Evolutionary conservation across 2,329 filamentous ascomycete species (phyloP), one percentile per base, ranked within the genome.

Genomic region (Aurifilum marmelostoma): DNA sequence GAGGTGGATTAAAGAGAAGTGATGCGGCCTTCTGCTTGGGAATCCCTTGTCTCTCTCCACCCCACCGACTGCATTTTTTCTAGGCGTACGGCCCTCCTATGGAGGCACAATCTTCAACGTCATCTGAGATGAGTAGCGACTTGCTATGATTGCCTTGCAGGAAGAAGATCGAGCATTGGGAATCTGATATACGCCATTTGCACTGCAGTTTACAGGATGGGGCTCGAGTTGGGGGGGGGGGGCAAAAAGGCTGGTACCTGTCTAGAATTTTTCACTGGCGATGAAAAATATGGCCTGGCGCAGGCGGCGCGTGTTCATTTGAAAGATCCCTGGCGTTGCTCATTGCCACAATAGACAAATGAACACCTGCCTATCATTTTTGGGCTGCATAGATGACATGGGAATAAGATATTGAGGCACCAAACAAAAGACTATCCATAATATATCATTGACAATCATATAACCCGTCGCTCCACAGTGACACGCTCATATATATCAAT

Each of bases 1-100:
- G 58, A 66, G 24, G 37, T 58, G 27, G 60, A 52, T n/a, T 68
- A 50, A 68, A 18, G n/a, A 37, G 0, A 18, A 18, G n/a, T n/a
- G n/a, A 8, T 27, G 24, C 11, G 12, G 50, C 24, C 3, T 29
- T 14, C 21, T 7, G 2, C 43, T 11, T 6, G 16, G 18, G 21
- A 21, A 47, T 11, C 43, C 21, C 21, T 34, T 34, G 34, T n/a
- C n/a, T n/a, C n/a, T n/a, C n/a, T n/a, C 16, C 41, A 27, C 3
- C 24, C 11, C 4, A 54, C 29, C 50, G 3, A 29, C 24, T 29
- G 50, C n/a, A 54, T n/a, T n/a, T 4, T 16, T 12, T 54, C n/a
- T 18, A 18, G 27, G 24, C 24, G 24, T 27, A 29, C 24, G 12
- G 24, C 27, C 50, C n/a, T 29, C 12, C 50, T 27, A 14, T 3